phyloP scores from a whole-genome alignment of 441 rosid species.

The Eutrema salsugineum region DNA sequence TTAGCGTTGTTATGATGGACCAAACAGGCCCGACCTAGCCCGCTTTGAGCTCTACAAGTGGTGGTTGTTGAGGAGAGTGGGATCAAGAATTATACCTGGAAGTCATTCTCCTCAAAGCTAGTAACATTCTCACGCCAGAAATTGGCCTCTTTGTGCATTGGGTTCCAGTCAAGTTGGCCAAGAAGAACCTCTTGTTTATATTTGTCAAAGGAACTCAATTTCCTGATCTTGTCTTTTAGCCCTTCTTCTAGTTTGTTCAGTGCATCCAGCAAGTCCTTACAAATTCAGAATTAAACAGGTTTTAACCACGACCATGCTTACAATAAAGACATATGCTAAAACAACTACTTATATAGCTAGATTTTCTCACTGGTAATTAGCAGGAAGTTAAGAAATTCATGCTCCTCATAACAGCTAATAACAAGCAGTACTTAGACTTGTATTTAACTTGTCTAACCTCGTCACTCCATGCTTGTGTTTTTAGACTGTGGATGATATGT shows the following conservation, averaged over 20 bases:
- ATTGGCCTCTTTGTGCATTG: slow-evolving; percentile 90
- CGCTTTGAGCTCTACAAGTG: neutral
- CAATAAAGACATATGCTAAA: neutral
- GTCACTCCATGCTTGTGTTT: slow-evolving; percentile 99
- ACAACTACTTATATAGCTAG: neutral
- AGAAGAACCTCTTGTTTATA: slow-evolving; percentile 98
- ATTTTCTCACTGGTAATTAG: neutral
- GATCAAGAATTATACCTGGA: slow-evolving; percentile 57
- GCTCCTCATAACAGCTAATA: neutral
- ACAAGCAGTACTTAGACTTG: neutral
- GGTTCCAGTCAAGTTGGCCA: slow-evolving; percentile 98
- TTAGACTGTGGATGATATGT: slow-evolving; percentile 86
- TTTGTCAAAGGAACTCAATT: slow-evolving; percentile 91
- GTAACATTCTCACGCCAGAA: slow-evolving; percentile 97
- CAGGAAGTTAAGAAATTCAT: neutral
- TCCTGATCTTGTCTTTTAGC: slow-evolving; percentile 78
- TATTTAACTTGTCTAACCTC: slow-evolving; percentile 53
- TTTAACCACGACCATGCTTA: neutral
- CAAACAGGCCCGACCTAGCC: neutral
- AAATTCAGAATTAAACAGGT: slow-evolving; percentile 6
- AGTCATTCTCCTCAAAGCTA: slow-evolving; percentile 89
- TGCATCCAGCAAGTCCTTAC: slow-evolving; percentile 87
- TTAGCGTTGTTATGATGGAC: neutral
- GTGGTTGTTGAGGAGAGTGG: neutral
- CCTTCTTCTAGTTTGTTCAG: slow-evolving; percentile 88